Base-by-base conservation (phyloP, 257 asterid genomes). In the Nicotiana undulata region DNA sequence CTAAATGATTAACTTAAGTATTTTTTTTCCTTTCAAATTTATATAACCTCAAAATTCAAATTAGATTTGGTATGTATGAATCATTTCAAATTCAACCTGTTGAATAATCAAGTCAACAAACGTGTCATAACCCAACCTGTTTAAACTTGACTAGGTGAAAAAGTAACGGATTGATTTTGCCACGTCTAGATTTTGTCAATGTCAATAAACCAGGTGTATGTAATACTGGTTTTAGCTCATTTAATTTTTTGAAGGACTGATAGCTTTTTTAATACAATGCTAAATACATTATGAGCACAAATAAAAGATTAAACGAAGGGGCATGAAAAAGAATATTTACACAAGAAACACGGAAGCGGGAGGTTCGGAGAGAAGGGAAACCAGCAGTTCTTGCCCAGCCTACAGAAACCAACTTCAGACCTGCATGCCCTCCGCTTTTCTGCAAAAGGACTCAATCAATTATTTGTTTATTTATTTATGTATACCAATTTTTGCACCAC, bases 271-370 rank as follows among this genome's bases (percentile, higher is more conserved):
- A 24, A 11, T 28, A 52, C 29, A n/a, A 32, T 66, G 52, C 9
- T 24, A 65, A 29, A 0, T 31, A 34, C 16, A 40, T 7, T 40
- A 7, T 0, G 2, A 40, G 22, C 15, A 22, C 4, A 16, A 49
- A 8, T 49, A 79, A 12, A 3, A 56, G 32, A 40, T 40, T 9
- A 40, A 74, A 44, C 3, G 56, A 4, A 66, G 56, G 46, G 11
- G 46, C 46, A 40, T 40, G 26, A 60, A 66, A 49, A 10, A 76
- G 24, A 40, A 76, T 22, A 83, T 91, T 93, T 16, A 91, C 92
- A 80, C 91, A 85, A 77, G 85, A 66, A 75, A 91, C 80, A 63
- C 75, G 88, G 81, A 88, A 85, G 74, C 91, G 86, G 1, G 84
- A 75, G 24, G 89, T 87, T 81, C 89, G 83, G 75, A 83, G 80